Conservation (phyloP, 129 eudicot genomes). For the Flaveria brownii region DNA sequence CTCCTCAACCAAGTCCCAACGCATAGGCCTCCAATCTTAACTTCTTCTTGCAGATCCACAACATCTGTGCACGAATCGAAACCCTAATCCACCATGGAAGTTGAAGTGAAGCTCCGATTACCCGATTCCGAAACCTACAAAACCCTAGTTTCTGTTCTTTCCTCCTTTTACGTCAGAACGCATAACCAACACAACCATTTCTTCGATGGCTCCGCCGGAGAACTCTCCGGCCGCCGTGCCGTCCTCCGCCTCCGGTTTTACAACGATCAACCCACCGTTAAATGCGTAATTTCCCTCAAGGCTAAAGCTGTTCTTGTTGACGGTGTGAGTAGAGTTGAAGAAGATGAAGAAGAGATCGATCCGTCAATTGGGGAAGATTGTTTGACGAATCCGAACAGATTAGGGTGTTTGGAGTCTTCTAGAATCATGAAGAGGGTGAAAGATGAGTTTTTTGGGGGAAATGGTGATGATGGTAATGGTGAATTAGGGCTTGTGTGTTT, state of each 20-base stretch:
- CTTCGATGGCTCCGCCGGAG: conserved; percentile 62
- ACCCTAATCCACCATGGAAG: conserved; percentile 48
- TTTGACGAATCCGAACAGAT: conserved; percentile 43
- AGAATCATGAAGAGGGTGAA: conserved; percentile 71
- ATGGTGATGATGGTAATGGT: background rate
- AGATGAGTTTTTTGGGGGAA: conserved; percentile 52
- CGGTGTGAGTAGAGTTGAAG: conserved; percentile 89
- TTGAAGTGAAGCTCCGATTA: conserved; percentile 73
- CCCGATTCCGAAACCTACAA: conserved; percentile 50
- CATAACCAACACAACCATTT: conserved; percentile 82
- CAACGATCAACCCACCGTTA: conserved; percentile 40
- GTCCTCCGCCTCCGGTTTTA: conserved; percentile 83
- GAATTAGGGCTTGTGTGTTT: conserved; percentile 57
- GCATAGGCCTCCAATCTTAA: conserved; percentile 60
- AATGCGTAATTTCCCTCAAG: conserved; percentile 67
- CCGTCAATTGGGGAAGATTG: conserved; percentile 48
- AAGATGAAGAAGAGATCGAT: conserved; percentile 85
- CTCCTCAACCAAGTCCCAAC: conserved; percentile 52
- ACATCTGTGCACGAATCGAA: background rate
- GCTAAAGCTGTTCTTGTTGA: conserved; percentile 58
- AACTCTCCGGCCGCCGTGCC: conserved; percentile 63
- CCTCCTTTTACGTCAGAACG: conserved; percentile 52
- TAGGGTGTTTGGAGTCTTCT: conserved; percentile 38
- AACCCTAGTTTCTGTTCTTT: conserved; percentile 46
- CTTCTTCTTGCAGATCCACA: background rate